Conservation (phyloP, 352 stramenopile genomes). For the Phytophthora hybrid region DNA sequence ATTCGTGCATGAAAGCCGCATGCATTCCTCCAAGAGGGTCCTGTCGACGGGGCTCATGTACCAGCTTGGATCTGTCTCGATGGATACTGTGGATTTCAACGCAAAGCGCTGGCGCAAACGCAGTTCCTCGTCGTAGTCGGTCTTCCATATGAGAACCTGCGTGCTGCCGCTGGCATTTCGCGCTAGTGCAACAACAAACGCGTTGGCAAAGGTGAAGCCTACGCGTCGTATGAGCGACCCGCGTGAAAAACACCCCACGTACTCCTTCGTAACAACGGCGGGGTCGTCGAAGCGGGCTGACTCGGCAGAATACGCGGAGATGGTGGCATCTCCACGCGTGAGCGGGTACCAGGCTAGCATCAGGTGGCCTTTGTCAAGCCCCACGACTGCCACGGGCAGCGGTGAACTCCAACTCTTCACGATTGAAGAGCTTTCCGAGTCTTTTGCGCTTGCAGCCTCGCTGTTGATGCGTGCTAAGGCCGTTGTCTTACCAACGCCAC, state of each 20-base stretch:
- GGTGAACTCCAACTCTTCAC: constrained; percentile 49
- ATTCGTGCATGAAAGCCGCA: constrained; percentile 12
- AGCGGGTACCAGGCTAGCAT: constrained; percentile 81
- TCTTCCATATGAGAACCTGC: constrained; percentile 75
- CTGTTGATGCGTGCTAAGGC: constrained; percentile 54
- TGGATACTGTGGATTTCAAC: constrained; percentile 20
- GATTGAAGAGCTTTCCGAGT: constrained; percentile 9
- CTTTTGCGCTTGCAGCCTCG: constrained; percentile 11
- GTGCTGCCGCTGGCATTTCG: constrained; percentile 41
- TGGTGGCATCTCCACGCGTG: constrained; percentile 38
- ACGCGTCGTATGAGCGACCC: constrained; percentile 54
- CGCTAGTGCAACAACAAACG: constrained; percentile 61
- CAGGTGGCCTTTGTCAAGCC: constrained; percentile 59
- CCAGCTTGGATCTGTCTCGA: constrained; percentile 10
- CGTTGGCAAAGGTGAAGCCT: constrained; percentile 63
- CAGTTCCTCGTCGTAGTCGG: constrained; percentile 78
- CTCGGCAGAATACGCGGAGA: neutral
- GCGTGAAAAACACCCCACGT: constrained; percentile 53
- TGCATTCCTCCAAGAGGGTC: constrained; percentile 26
- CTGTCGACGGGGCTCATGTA: constrained; percentile 35
- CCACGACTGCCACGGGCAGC: constrained; percentile 59
- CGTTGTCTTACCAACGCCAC: constrained; percentile 36
- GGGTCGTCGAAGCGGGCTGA: constrained; percentile 13
- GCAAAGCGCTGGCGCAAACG: constrained; percentile 45
- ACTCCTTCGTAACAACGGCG: constrained; percentile 65